Conservation (phyloP, 768 basidiomycete genomes). For the Wakefieldia striispora region DNA sequence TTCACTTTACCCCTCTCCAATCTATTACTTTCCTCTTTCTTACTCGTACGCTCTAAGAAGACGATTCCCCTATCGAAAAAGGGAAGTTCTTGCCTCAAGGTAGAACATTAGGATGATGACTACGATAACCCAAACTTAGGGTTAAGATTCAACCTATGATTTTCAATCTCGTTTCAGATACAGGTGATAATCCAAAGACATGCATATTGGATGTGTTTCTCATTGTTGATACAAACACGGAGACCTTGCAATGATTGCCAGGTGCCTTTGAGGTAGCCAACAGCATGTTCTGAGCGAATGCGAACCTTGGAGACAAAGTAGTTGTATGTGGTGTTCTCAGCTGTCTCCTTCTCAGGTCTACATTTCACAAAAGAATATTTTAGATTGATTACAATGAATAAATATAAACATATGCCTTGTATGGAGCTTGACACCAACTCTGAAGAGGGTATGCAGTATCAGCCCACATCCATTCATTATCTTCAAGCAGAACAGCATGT, state of each 20-base stretch:
- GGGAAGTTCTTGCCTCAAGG: too few species aligned
- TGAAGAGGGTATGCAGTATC: slow-evolving; percentile 40
- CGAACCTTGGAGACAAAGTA: slow-evolving; percentile 31
- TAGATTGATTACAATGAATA: not conserved
- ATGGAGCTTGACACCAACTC: slow-evolving; percentile 29
- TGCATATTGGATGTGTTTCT: slow-evolving; percentile 7
- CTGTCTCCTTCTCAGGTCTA: slow-evolving; percentile 6
- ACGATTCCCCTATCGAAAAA: too few species aligned
- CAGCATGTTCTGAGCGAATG: slow-evolving; percentile 38
- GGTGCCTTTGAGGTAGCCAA: slow-evolving; percentile 40
- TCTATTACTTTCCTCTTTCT: too few species aligned
- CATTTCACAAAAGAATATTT: not conserved
- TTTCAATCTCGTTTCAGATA: too few species aligned
- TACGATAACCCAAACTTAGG: too few species aligned
- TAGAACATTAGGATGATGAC: too few species aligned
- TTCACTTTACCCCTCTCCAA: too few species aligned
- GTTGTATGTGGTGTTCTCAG: slow-evolving; percentile 22
- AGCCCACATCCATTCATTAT: slow-evolving; percentile 36
- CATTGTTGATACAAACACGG: slow-evolving; percentile 3
- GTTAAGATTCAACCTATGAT: too few species aligned
- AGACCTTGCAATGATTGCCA: slow-evolving; percentile 10
- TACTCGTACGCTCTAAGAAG: too few species aligned
- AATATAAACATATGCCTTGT: slow-evolving; percentile 21
- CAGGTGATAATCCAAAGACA: slow-evolving; percentile 12
- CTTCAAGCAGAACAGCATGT: not conserved